Conservation (phyloP, 2,329 filamentous ascomycete genomes). For the Venturia oleaginea region DNA sequence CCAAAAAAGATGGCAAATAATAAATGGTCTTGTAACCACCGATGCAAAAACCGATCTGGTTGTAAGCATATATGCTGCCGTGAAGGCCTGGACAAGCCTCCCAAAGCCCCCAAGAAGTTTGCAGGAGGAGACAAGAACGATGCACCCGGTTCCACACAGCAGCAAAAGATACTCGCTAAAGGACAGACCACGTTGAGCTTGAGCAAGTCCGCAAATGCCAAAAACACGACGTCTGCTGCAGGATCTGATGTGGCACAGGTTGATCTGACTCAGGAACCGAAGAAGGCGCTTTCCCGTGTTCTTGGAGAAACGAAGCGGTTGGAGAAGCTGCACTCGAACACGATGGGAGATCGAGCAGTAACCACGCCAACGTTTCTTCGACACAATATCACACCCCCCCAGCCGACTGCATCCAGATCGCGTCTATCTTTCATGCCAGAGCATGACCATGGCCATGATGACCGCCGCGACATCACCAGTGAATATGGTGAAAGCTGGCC, state of each 20-base stretch:
- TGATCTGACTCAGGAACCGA: neutral
- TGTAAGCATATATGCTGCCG: conserved; percentile 69
- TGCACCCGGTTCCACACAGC: neutral
- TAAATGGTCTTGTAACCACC: conserved; percentile 65
- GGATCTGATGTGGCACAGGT: conserved; percentile 1
- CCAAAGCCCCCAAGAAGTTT: conserved; percentile 37
- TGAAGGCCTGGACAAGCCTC: conserved; percentile 59
- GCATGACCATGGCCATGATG: neutral
- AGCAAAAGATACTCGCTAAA: neutral
- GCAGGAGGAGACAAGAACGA: neutral
- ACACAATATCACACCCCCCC: neutral
- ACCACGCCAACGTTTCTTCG: neutral
- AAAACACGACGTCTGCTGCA: neutral
- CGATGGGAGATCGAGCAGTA: neutral
- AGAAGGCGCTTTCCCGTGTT: neutral
- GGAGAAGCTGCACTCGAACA: conserved; percentile 1
- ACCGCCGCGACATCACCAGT: neutral
- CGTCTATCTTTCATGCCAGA: neutral
- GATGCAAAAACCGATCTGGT: conserved; percentile 50
- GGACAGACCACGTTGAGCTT: conserved; percentile 8
- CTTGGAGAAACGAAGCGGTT: neutral
- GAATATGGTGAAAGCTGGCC: conserved; percentile 3
- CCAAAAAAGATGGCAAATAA: conserved; percentile 55
- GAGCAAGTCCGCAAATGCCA: neutral
- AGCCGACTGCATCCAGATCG: too few relatives aligned